phyloP scores from a whole-genome alignment of 176 grass and related monocot genomes.

The Oryza rufipogon region DNA sequence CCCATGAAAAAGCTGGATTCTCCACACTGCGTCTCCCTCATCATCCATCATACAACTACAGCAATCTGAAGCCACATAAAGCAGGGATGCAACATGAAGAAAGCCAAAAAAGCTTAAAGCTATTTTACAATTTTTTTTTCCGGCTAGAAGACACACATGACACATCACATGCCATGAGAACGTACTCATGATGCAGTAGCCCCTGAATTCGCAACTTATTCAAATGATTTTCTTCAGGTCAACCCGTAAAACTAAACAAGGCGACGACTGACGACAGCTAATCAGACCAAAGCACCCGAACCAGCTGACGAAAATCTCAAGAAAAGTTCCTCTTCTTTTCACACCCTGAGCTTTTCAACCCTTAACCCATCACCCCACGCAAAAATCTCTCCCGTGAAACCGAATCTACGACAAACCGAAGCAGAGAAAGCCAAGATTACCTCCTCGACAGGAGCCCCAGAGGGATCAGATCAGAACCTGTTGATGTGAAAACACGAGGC shows the following conservation, averaged over 20 bases:
- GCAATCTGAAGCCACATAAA: not conserved
- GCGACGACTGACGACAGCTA: not conserved
- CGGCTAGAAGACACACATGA: not conserved
- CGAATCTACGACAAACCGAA: not conserved
- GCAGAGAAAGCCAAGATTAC: slow-evolving; percentile 34
- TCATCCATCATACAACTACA: not conserved
- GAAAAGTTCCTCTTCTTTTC: not conserved
- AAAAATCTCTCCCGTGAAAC: not conserved
- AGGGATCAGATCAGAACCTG: not conserved
- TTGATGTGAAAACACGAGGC: too few species aligned
- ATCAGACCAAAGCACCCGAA: slow-evolving; percentile 11
- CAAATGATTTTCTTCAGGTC: slow-evolving; percentile 20
- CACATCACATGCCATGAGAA: not conserved
- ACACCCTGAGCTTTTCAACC: not conserved
- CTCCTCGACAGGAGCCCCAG: slow-evolving; percentile 43
- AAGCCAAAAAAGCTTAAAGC: not conserved
- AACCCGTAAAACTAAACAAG: slow-evolving; percentile 12
- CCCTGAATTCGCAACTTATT: not conserved
- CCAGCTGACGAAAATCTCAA: not conserved
- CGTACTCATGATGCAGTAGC: not conserved
- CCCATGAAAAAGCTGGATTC: not conserved
- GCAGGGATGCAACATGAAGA: not conserved
- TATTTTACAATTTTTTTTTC: not conserved
- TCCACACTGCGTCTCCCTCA: not conserved
- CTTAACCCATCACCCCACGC: not conserved